phyloP scores from a whole-genome alignment of 306 rosid genomes.

The Cercis canadensis region DNA sequence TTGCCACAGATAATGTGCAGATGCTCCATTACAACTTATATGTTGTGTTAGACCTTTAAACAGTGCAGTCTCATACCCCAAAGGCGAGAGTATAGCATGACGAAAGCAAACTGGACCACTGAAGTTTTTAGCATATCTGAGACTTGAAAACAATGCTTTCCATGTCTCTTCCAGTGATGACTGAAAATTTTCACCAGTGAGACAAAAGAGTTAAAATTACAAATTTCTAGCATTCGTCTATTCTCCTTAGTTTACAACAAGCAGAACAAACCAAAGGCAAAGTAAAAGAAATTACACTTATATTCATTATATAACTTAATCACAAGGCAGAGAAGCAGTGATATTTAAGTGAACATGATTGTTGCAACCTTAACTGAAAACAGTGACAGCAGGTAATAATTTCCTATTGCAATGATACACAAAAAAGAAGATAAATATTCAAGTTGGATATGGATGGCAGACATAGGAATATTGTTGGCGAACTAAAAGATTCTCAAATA shows the following conservation, averaged over 20 bases:
- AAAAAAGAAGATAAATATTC: not conserved
- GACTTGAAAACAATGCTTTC: conserved; percentile 81
- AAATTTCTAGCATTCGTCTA: conserved; percentile 4
- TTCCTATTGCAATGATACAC: not conserved
- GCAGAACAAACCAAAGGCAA: conserved; percentile 8
- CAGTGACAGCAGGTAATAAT: not conserved
- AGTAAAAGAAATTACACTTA: not conserved
- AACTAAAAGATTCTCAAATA: not conserved
- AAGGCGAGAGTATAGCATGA: conserved; percentile 81
- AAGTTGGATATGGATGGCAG: not conserved
- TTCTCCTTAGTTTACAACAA: conserved; percentile 17
- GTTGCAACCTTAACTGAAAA: conserved; percentile 10
- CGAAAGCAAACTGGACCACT: conserved; percentile 85
- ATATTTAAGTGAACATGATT: not conserved
- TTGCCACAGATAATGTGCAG: conserved; percentile 76
- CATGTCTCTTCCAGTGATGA: conserved; percentile 92
- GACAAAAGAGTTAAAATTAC: conserved; percentile 25
- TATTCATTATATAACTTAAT: conserved; percentile 10
- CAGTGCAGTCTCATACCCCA: conserved; percentile 90
- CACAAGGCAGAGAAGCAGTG: not conserved
- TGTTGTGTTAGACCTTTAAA: conserved; percentile 78
- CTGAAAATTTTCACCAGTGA: conserved; percentile 52
- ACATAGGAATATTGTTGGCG: not conserved
- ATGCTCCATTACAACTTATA: conserved; percentile 66
- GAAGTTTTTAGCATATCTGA: conserved; percentile 83